phyloP scores from a whole-genome alignment of 2,329 filamentous ascomycete species.

The Nannizzia gypsea region DNA sequence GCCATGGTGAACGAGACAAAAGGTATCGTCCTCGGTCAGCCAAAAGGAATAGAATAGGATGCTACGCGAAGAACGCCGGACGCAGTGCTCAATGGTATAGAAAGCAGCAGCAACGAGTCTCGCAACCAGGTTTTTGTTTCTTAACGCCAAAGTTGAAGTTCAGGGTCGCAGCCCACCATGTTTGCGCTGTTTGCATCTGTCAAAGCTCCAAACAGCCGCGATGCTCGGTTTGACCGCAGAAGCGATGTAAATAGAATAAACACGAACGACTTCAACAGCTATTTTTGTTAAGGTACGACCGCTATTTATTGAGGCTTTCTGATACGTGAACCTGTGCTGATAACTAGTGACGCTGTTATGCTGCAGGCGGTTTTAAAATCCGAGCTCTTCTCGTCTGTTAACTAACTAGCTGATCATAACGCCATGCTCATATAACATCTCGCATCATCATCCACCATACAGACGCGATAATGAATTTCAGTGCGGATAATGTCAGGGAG shows the following conservation, averaged over 20 bases:
- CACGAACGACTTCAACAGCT: background rate
- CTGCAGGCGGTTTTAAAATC: background rate
- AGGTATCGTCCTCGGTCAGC: background rate
- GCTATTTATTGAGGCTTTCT: background rate
- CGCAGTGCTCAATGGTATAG: background rate
- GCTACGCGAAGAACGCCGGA: background rate
- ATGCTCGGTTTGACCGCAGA: background rate
- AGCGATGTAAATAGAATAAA: background rate
- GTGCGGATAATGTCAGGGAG: conserved; percentile 38
- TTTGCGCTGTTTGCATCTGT: conserved; percentile 21
- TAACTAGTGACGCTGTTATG: background rate
- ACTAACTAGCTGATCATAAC: background rate
- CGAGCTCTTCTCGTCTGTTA: background rate
- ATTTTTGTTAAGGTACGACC: background rate
- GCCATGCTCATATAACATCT: background rate
- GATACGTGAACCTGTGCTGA: background rate
- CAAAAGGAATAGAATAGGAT: background rate
- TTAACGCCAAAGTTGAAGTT: too few relatives aligned
- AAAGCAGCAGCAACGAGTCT: background rate
- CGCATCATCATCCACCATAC: background rate
- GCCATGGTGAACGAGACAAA: conserved; percentile 39
- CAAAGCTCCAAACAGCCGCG: background rate
- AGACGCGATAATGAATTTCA: conserved; percentile 18
- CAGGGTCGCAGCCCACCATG: conserved; percentile 12
- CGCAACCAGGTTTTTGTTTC: too few relatives aligned